phyloP scores from a whole-genome alignment of 2,329 filamentous ascomycete species.

The Setomelanomma holmii region DNA sequence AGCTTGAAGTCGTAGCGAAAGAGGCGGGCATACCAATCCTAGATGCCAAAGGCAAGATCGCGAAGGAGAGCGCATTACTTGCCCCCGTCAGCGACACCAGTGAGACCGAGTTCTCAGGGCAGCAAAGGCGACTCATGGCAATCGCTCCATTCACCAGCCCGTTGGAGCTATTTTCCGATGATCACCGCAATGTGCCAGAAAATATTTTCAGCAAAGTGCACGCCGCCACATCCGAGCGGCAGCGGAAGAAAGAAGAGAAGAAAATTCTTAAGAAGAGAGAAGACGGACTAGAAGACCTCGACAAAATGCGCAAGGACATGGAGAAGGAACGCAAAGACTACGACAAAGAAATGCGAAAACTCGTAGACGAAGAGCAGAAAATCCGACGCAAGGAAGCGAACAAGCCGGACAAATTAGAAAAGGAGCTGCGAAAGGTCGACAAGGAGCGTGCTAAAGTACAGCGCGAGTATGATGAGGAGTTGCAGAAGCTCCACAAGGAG shows the following conservation, averaged over 20 bases:
- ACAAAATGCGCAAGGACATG: neutral
- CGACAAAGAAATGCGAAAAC: slow-evolving; percentile 4
- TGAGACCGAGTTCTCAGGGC: neutral
- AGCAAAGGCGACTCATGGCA: slow-evolving; percentile 2
- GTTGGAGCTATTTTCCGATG: neutral
- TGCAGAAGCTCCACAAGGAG: neutral
- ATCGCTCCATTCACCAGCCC: slow-evolving; percentile 1
- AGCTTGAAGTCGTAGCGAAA: slow-evolving; percentile 6
- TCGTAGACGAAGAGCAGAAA: slow-evolving; percentile 1
- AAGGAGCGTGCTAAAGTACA: neutral
- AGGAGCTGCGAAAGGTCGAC: neutral
- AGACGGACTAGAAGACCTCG: neutral
- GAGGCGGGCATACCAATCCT: slow-evolving; percentile 5
- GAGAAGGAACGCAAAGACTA: neutral
- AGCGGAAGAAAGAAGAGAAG: slow-evolving; percentile 5
- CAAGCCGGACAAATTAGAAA: slow-evolving; percentile 2
- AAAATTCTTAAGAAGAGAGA: slow-evolving; percentile 1
- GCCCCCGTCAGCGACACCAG: neutral
- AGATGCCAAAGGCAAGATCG: slow-evolving; percentile 2
- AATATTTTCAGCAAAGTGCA: slow-evolving; percentile 1
- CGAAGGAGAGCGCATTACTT: neutral
- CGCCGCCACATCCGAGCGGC: slow-evolving; percentile 2
- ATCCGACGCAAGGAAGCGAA: neutral
- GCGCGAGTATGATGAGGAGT: slow-evolving; percentile 1
- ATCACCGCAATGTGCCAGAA: neutral